These are phyloP conservation scores for Didymella keratinophila DNA, from an alignment of 2,329 filamentous ascomycete species.

Conservation along the genomic window DNA sequence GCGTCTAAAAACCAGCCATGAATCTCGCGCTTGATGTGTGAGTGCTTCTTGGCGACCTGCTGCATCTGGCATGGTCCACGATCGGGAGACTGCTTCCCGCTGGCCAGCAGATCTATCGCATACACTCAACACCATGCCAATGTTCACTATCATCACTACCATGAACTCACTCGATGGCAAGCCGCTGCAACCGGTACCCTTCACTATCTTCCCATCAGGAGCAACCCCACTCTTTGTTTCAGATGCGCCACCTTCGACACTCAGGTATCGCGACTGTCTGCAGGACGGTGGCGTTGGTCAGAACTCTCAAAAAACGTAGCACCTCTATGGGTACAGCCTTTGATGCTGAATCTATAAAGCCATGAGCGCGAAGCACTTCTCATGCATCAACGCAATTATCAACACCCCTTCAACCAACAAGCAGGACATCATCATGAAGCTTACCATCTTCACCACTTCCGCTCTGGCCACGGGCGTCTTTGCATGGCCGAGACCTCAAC, in stretches of 20 bases:
- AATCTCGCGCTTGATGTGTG: too few species aligned
- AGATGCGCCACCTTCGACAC: background rate
- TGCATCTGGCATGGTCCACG: background rate
- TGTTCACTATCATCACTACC: background rate
- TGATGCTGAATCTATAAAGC: background rate
- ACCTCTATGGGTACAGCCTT: background rate
- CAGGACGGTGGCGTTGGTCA: background rate
- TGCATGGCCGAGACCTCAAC: slow-evolving; percentile 2
- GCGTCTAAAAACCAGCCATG: too few species aligned
- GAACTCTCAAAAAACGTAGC: background rate
- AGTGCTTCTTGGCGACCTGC: background rate
- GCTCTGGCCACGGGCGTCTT: background rate
- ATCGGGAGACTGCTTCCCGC: background rate
- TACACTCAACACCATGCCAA: background rate
- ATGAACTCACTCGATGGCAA: background rate
- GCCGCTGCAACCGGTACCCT: background rate
- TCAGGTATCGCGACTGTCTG: background rate
- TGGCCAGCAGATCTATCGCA: background rate
- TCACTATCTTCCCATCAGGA: background rate
- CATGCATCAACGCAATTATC: background rate
- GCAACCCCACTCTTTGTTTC: background rate
- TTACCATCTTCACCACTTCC: background rate
- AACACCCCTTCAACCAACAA: background rate
- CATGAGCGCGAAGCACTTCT: background rate
- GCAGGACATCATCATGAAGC: background rate